phyloP scores from a whole-genome alignment of 805 yeast species.

The Metschnikowia vanudenii region DNA sequence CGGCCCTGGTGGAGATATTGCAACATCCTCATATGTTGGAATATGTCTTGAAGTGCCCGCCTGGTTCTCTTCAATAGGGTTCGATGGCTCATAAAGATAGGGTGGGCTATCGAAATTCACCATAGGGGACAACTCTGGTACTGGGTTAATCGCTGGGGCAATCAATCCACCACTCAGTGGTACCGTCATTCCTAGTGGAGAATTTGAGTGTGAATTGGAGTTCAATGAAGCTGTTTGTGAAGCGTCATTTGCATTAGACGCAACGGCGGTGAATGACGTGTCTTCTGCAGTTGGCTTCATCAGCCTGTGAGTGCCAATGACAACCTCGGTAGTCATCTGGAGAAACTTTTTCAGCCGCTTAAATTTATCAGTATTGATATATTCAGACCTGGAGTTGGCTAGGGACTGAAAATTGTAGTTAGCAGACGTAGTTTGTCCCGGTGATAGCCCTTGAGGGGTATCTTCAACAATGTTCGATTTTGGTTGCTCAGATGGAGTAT shows the following conservation, averaged over 20 bases:
- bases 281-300: slow-evolving; percentile 4
- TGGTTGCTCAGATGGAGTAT: slow-evolving; percentile 20
- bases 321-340: slow-evolving; percentile 75
- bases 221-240: slow-evolving; percentile 1
- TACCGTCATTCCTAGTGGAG: neutral
- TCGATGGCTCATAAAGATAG: slow-evolving; percentile 15
- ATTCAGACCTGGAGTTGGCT: slow-evolving; percentile 35
- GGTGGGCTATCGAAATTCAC: slow-evolving; percentile 31
- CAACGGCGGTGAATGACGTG: neutral
- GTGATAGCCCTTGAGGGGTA: slow-evolving; percentile 10
- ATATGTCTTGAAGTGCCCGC: neutral
- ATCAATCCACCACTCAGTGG: neutral
- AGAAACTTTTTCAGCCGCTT: slow-evolving; percentile 75
- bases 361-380: slow-evolving; percentile 76
- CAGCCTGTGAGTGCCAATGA: slow-evolving; percentile 75
- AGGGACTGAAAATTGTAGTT: slow-evolving; percentile 25
- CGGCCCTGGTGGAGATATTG: slow-evolving; percentile 12
- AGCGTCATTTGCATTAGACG: neutral
- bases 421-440: slow-evolving; percentile 10
- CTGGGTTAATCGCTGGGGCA: slow-evolving; percentile 8
- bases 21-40: slow-evolving; percentile 29
- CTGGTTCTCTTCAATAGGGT: slow-evolving; percentile 5
- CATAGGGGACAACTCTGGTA: slow-evolving; percentile 13
- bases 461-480: slow-evolving; percentile 14
- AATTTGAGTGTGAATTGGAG: neutral